A percentile compares a stretch with the other conserved stretches of the same genome.
phyloP scores from a whole-genome alignment of 2,329 filamentous ascomycete genomes.

The Cytospora mali region DNA sequence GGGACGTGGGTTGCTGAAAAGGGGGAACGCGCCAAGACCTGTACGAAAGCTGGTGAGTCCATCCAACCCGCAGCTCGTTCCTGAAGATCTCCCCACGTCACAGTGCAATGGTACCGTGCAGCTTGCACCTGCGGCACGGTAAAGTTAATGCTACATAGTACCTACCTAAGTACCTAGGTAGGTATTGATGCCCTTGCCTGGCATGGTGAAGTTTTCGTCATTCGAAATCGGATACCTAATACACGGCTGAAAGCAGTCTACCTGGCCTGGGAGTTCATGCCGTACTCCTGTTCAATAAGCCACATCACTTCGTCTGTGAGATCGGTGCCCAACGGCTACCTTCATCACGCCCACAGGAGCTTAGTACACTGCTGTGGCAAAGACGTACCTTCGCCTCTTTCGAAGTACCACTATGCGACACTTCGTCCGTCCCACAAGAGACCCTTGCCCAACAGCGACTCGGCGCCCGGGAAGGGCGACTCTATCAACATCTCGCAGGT shows the following conservation, averaged over 20 bases:
- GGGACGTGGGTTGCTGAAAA: slow-evolving; percentile 19
- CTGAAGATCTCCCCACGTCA: slow-evolving; percentile 8
- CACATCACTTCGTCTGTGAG: slow-evolving; percentile 13
- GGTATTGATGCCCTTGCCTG: neutral
- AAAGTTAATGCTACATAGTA: neutral
- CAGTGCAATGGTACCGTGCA: slow-evolving; percentile 17
- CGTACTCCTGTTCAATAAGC: slow-evolving; percentile 19
- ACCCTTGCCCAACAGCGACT: neutral
- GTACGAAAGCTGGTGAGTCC: slow-evolving; percentile 15
- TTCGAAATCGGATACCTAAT: neutral
- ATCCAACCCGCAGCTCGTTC: neutral
- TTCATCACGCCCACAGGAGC: neutral
- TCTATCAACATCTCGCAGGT: neutral
- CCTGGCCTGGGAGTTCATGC: slow-evolving; percentile 17
- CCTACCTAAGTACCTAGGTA: neutral
- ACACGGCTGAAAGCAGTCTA: slow-evolving; percentile 16
- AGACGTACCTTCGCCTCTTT: too few species aligned
- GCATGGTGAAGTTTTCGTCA: neutral
- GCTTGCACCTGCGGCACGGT: slow-evolving; percentile 2
- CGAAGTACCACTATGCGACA: neutral
- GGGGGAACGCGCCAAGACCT: slow-evolving; percentile 23
- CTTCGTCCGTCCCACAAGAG: neutral
- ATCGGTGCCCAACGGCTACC: neutral
- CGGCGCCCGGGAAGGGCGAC: neutral
- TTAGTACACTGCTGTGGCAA: too few species aligned